Evolutionary conservation across 108 stramenopile species (phyloP), one percentile per base, ranked within the genome.

Genomic region (Epipyxis sp.): DNA sequence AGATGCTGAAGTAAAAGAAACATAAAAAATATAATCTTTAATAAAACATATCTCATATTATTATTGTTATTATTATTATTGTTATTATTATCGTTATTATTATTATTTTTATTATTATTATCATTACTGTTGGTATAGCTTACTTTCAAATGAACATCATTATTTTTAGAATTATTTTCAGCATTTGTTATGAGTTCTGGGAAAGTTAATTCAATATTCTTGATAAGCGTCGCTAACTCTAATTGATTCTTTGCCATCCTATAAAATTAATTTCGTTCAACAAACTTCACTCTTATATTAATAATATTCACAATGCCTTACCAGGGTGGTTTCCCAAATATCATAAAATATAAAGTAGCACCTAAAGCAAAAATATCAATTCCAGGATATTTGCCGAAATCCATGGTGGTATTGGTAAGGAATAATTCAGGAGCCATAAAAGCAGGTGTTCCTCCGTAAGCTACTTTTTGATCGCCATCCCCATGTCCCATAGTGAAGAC

Each of bases 401-500:
- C 35, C 44, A 46, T 59, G 20, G 39, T 20, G 10, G n/a, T 42
- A 35, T 2, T 30, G 44, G 57, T 69, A 1, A 59, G 40, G 41
- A 79, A 69, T 44, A 78, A 62, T 69, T 84, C 83, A 1, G 83
- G 83, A 37, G 83, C 79, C 59, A 69, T 27, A 42, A 84, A 84
- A 16, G 80, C 80, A 40, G 79, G 72, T 10, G 83, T 84, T 32
- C 83, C 83, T 1, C 76, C 29, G 16, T 29, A 34, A 10, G 76
- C 61, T 1, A 62, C 41, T 13, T 77, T 59, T 1, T 77, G 76
- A n/a, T n/a, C n/a, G n/a, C n/a, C n/a, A n/a, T n/a, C n/a, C n/a
- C n/a, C n/a, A 3, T 50, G 72, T 0, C 35, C 80, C 1, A 58
- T 30, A 27, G 76, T 76, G 10, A 78, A 58, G 40, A 80, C 79